Base-by-base conservation (phyloP, 2,329 filamentous ascomycete genomes). In the Claviceps capensis region DNA sequence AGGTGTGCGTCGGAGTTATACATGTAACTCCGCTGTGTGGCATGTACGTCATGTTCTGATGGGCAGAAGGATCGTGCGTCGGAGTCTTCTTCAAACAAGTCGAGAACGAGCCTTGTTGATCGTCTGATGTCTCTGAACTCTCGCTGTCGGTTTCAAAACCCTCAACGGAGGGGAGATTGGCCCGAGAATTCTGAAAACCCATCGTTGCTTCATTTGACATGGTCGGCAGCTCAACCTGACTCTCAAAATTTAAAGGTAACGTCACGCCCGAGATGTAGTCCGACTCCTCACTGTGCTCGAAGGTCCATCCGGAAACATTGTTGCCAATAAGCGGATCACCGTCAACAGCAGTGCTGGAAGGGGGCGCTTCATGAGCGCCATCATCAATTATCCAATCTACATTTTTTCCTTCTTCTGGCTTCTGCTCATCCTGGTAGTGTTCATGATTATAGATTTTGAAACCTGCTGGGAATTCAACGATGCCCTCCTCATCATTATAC, bases 31-130 rank as follows among this genome's bases (percentile, higher is more conserved):
- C 67, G 11, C 51, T 61, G 42, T 69, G 65, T 13, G 68, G 68
- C 22, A 64, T 62, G 51, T 66, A 70, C 0, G 61, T 58, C 67
- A 69, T 69, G 52, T 66, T 60, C 4, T 62, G 56, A 14, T 23
- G 16, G 8, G 46, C 8, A 44, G 47, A 45, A 5, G 41, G 52
- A 26, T 47, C 8, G 26, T 38, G 23, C 40, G 51, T 9, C 8
- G 11, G 13, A 50, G 34, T 11, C 41, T 44, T 53, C 37, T 44
- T 56, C 42, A 52, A 14, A n/a, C 52, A 54, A 30, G 36, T 22
- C 22, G 49, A 41, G 11, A 42, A 47, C 14, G 49, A 17, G 16
- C 13, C 16, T 14, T 7, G 4, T 8, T 13, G 7, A 13, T 30
- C 11, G 7, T 47, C 17, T 26, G 22, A 37, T n/a, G 14, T 9